A percentile compares a stretch with the other conserved stretches of the same genome.
These are phyloP conservation scores for Sporothrix pallida DNA, from an alignment of 2,329 filamentous ascomycete genomes.

Conservation along the genomic window DNA sequence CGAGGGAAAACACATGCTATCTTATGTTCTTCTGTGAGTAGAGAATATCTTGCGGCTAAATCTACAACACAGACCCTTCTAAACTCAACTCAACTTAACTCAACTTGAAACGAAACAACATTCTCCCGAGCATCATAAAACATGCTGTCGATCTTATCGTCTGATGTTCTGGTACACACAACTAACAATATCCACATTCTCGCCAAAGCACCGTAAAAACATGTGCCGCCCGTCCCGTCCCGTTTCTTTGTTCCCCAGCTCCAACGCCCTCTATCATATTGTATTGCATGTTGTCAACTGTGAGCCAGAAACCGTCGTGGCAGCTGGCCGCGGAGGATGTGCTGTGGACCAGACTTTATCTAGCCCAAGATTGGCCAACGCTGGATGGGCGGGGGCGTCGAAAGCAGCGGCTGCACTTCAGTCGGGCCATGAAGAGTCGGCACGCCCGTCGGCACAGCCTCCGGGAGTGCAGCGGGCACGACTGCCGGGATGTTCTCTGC, in stretches of 20 bases:
- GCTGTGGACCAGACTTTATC: background rate
- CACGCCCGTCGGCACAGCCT: too few relatives aligned
- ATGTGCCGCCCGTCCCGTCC: background rate
- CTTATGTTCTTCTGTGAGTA: background rate
- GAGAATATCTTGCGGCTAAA: background rate
- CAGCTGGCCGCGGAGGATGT: too few relatives aligned
- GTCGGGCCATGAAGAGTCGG: background rate
- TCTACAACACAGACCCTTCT: background rate
- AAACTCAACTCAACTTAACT: background rate
- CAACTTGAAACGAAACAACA: background rate
- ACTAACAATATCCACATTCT: background rate
- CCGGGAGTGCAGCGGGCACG: too few relatives aligned
- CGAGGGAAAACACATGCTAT: background rate
- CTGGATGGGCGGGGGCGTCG: background rate
- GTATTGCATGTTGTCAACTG: too few relatives aligned
- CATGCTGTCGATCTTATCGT: background rate
- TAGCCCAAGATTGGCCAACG: background rate
- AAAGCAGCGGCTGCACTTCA: background rate
- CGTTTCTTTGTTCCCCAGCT: background rate
- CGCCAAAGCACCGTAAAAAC: background rate
- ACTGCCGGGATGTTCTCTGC: too few relatives aligned
- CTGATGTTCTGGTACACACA: background rate
- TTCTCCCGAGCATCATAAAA: background rate
- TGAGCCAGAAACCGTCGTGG: too few relatives aligned
- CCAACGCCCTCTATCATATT: too few relatives aligned